Percentiles rank a stretch among this genome's conserved stretches.
phyloP scores from a whole-genome alignment of 805 yeast genomes.

The Clavispora asparagi region DNA sequence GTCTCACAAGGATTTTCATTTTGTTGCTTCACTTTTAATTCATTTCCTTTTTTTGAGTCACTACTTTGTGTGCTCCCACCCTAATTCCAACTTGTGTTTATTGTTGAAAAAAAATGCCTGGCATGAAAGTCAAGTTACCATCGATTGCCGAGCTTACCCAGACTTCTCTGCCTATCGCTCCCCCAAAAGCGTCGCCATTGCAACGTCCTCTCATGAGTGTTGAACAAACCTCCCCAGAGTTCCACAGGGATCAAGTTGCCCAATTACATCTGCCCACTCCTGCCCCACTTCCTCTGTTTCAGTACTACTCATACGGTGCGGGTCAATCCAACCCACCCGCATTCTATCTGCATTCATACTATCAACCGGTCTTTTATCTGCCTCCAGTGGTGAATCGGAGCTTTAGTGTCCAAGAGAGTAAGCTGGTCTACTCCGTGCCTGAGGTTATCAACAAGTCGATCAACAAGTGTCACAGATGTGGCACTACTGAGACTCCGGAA shows the following conservation, averaged over 20 bases:
- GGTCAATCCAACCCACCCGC: background rate
- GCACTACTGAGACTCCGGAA: slow-evolving; percentile 43
- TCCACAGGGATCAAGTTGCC: background rate
- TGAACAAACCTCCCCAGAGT: background rate
- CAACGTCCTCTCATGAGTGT: background rate
- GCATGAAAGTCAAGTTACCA: slow-evolving; percentile 12
- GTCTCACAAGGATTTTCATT: too few relatives aligned
- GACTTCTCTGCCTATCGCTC: background rate
- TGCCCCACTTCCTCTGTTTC: background rate
- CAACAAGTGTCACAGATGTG: slow-evolving; percentile 41
- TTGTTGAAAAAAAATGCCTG: background rate
- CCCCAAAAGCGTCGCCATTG: background rate
- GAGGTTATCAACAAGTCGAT: slow-evolving; percentile 17
- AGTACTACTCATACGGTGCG: slow-evolving; percentile 2
- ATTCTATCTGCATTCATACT: slow-evolving; percentile 2
- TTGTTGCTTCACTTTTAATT: background rate
- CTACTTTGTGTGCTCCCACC: background rate
- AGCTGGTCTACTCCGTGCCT: slow-evolving; percentile 5
- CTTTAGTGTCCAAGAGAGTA: slow-evolving; percentile 1
- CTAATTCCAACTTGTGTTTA: background rate
- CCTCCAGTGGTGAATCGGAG: background rate
- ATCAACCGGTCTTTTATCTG: slow-evolving; percentile 3
- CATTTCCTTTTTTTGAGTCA: background rate
- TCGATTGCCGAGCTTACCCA: slow-evolving; percentile 15
- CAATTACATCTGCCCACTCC: background rate